A percentile compares a stretch with the other conserved stretches of the same genome.
These are phyloP conservation scores for Forsythia suspensa DNA, from an alignment of 257 asterid genomes.

Conservation along the genomic window DNA sequence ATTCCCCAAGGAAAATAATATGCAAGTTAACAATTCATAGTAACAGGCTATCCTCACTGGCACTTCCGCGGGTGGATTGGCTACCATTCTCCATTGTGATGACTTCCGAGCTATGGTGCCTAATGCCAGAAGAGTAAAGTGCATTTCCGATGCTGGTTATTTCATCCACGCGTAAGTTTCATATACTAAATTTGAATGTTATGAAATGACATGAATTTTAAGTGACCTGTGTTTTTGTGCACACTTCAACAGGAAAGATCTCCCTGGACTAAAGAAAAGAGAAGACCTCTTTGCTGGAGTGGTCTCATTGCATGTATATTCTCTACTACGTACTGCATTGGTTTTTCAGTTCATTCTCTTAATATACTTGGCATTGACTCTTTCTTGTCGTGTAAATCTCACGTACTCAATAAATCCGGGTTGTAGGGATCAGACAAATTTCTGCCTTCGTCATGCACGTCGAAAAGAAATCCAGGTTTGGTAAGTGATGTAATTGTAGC, in stretches of 20 bases:
- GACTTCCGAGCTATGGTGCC: slow-evolving; percentile 25
- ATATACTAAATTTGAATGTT: not conserved
- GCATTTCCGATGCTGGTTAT: slow-evolving; percentile 27
- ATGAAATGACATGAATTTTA: not conserved
- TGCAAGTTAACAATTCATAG: not conserved
- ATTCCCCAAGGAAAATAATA: no score
- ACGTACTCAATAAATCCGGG: not conserved
- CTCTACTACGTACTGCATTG: no score
- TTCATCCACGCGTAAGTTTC: slow-evolving; percentile 26
- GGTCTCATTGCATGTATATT: not conserved
- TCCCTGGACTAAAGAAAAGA: not conserved
- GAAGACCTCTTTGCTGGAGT: not conserved
- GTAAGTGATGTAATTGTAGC: slow-evolving; percentile 11
- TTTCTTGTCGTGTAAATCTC: not conserved
- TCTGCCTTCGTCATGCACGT: slow-evolving; percentile 31
- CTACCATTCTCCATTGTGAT: slow-evolving; percentile 37
- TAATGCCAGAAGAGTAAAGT: slow-evolving; percentile 24
- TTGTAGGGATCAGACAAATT: slow-evolving; percentile 20
- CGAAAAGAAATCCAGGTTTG: slow-evolving; percentile 24
- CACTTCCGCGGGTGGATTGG: slow-evolving; percentile 34
- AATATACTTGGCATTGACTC: no score
- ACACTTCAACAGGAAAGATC: not conserved
- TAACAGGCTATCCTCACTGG: slow-evolving; percentile 34
- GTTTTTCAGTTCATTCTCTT: not conserved
- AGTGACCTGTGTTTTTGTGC: not conserved